Evolutionary conservation across 176 grass and related monocot species (phyloP).

Genomic region (Oropetium thomaeum): DNA sequence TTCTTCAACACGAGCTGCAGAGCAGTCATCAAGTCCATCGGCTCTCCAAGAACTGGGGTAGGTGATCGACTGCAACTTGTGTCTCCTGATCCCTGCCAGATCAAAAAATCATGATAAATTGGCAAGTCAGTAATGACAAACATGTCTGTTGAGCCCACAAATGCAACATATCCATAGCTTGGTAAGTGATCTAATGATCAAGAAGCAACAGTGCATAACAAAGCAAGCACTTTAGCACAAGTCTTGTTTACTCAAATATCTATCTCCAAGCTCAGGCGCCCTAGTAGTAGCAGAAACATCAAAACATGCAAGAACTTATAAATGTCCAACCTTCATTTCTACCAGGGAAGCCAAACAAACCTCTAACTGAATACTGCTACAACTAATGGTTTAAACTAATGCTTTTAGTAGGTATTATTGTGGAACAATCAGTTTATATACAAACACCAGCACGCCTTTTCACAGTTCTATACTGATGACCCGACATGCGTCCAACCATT

Average conservation of each 20-base stretch:
- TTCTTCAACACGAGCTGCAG: constrained; percentile 65
- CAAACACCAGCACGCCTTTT: too few relatives aligned
- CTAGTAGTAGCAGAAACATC: not conserved
- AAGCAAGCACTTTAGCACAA: not conserved
- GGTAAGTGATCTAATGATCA: not conserved
- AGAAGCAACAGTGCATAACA: not conserved
- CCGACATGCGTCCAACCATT: too few relatives aligned
- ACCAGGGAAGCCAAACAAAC: too few relatives aligned
- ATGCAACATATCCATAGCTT: not conserved
- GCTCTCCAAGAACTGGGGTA: constrained; percentile 48
- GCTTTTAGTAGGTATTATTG: too few relatives aligned
- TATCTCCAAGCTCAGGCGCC: not conserved
- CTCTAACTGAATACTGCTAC: too few relatives aligned
- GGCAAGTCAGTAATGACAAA: not conserved
- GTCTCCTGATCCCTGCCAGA: constrained; percentile 37
- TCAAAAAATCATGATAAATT: not conserved
- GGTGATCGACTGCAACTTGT: constrained; percentile 29
- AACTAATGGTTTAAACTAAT: too few relatives aligned
- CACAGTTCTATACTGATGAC: too few relatives aligned
- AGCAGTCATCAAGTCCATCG: constrained; percentile 67
- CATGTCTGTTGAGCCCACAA: not conserved
- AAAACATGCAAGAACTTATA: not conserved
- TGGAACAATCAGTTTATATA: too few relatives aligned
- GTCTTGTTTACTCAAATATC: too few relatives aligned
- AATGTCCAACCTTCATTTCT: too few relatives aligned